Percentiles rank a stretch among this genome's conserved stretches.
Conservation (phyloP, 1,284 basidiomycete species). For the Sporisorium reilianum region DNA sequence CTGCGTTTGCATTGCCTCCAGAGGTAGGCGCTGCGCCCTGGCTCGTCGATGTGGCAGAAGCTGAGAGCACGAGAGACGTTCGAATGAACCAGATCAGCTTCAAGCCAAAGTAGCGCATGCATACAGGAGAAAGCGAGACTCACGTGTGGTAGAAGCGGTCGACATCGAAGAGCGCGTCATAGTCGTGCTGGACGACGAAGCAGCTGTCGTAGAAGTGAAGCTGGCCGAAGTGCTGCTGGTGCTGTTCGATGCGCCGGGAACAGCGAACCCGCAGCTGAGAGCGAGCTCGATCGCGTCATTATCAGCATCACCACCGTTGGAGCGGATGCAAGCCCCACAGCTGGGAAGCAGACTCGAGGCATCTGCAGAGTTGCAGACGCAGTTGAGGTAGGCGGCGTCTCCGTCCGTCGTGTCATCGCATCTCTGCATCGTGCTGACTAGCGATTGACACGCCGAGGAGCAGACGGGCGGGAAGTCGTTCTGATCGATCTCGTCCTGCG, state of each 20-base stretch:
- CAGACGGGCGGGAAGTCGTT: slow-evolving; percentile 6
- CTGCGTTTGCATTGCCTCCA: background rate
- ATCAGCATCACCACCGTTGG: slow-evolving; percentile 5
- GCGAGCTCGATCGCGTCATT: slow-evolving; percentile 10
- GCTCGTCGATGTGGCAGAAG: background rate
- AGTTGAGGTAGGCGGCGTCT: background rate
- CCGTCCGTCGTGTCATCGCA: slow-evolving; percentile 14
- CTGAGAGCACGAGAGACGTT: too few relatives aligned
- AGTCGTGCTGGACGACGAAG: background rate
- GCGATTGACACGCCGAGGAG: background rate
- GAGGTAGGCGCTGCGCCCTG: background rate
- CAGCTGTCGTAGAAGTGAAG: background rate
- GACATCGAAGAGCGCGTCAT: background rate
- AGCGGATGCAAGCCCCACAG: slow-evolving; percentile 1
- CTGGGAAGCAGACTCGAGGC: slow-evolving; percentile 4
- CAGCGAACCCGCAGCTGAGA: slow-evolving; percentile 2
- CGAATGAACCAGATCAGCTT: too few relatives aligned
- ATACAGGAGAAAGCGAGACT: background rate
- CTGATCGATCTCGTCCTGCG: slow-evolving; percentile 5
- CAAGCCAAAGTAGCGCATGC: too few relatives aligned
- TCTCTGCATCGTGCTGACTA: background rate
- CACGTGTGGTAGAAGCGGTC: background rate
- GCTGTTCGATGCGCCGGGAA: slow-evolving; percentile 1
- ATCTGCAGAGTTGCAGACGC: slow-evolving; percentile 6
- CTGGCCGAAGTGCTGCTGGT: background rate